Conservation (phyloP, 345 rosid genomes). For the Eucalyptus coolabah region DNA sequence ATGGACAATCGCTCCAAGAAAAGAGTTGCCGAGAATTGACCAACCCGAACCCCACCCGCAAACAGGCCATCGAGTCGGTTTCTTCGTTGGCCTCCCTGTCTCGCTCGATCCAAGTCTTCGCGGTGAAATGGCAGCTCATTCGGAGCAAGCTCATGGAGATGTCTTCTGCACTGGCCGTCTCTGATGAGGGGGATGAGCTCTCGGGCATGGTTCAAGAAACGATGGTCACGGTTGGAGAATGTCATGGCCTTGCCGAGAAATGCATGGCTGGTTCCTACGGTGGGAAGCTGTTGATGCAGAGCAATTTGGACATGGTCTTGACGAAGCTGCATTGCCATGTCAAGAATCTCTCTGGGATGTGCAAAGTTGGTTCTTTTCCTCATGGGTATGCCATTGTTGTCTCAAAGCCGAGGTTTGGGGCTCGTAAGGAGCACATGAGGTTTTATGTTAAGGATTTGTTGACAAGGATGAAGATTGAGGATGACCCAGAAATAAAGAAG, state of each 20-base stretch:
- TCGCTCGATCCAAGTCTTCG: conserved; percentile 50
- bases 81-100: background rate
- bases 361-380: conserved; percentile 45
- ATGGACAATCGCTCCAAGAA: background rate
- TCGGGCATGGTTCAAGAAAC: conserved; percentile 30
- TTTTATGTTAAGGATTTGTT: conserved; percentile 65
- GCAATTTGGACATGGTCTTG: conserved; percentile 64
- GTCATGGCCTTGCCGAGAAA: conserved; percentile 53
- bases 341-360: conserved; percentile 46
- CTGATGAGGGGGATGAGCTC: conserved; percentile 24
- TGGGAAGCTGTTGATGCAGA: conserved; percentile 97
- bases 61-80: background rate
- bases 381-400: conserved; percentile 76
- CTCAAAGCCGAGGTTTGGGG: conserved; percentile 46
- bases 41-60: background rate
- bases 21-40: background rate
- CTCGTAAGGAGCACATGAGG: conserved; percentile 78
- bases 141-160: conserved; percentile 64
- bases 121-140: conserved; percentile 72
- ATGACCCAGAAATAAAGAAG: conserved; percentile 61
- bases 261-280: conserved; percentile 66
- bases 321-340: conserved; percentile 41
- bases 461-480: conserved; percentile 87
- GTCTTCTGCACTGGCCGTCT: conserved; percentile 34
- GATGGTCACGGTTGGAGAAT: conserved; percentile 24